Percentiles rank a stretch among this genome's conserved stretches.
These are phyloP conservation scores for Ophiostoma ips DNA, from an alignment of 2,329 filamentous ascomycete species.

Conservation along the genomic window DNA sequence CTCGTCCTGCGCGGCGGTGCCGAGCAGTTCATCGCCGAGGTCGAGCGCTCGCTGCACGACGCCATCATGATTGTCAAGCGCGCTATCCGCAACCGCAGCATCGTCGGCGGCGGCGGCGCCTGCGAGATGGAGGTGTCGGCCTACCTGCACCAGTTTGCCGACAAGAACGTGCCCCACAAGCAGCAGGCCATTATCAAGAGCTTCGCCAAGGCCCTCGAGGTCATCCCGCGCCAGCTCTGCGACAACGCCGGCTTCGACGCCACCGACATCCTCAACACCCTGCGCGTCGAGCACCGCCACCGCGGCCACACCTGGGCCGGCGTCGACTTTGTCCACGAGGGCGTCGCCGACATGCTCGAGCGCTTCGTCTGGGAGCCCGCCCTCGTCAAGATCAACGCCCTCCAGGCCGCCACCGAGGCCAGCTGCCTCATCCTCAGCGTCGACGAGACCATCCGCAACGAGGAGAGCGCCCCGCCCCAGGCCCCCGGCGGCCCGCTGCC, in stretches of 20 bases:
- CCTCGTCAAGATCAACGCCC: conserved; percentile 91
- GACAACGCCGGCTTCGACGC: conserved; percentile 98
- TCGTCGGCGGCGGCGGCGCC: conserved; percentile 90
- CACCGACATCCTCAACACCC: conserved; percentile 90
- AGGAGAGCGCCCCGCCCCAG: conserved; percentile 78
- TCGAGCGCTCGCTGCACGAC: conserved; percentile 93
- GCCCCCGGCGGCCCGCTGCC: conserved; percentile 63
- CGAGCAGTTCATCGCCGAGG: conserved; percentile 98
- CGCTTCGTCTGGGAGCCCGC: conserved; percentile 96
- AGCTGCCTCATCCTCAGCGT: conserved; percentile 90
- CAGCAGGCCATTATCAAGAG: conserved; percentile 96
- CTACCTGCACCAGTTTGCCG: conserved; percentile 83
- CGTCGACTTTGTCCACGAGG: conserved; percentile 88
- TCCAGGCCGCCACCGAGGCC: conserved; percentile 91
- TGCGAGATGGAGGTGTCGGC: conserved; percentile 94
- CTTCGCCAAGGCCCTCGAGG: conserved; percentile 92
- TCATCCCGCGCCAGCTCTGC: conserved; percentile 91
- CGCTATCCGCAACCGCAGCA: conserved; percentile 83
- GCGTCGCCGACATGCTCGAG: conserved; percentile 86
- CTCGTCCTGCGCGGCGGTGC: conserved; percentile 88
- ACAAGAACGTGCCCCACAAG: conserved; percentile 85
- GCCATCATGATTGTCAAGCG: conserved; percentile 99
- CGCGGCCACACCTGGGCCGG: conserved; percentile 89
- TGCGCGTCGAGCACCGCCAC: conserved; percentile 92
- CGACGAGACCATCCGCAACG: conserved; percentile 97